Evolutionary conservation across 768 basidiomycete genomes (phyloP), one percentile per base, ranked within the genome.

Genomic region (Suillus hirtellus): DNA sequence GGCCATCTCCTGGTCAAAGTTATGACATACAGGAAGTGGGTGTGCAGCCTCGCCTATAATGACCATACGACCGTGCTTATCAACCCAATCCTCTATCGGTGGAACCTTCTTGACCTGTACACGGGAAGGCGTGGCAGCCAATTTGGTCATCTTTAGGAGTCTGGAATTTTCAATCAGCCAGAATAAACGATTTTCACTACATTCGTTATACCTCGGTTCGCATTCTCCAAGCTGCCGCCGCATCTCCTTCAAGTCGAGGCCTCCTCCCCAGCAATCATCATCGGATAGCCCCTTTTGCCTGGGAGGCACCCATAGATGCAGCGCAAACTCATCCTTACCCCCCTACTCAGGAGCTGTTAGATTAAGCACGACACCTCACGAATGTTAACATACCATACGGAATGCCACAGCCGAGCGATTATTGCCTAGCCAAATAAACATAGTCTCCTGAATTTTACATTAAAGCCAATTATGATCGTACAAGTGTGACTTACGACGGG

Each of bases 1-100:
- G 42, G 40, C 44, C 15, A 17, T 27, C 55, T 27, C 17, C 38
- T 42, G 27, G 46, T 11, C 11, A 60, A 21, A 21, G 31, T 49
- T 21, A 65, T 64, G 27, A 6, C 75, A 62, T 66, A 84, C 86
- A 69, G 84, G 74, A 42, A 84, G 72, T 15, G 86, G 83, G 71
- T 88, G 86, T 0, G 83, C 85, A 2, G 86, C 86, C 60, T 87
- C 85, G 56, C 86, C 88, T n/a, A 86, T 78, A 17, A 88, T 72
- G 17, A 84, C 79, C 24, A 84, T 72, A 58, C 79, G 76, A 9
- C 81, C 83, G 21, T 72, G 70, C 12, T 80, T 76, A 66, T 86
- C 84, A 7, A 83, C 81, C 73, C 84, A 80, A 54, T 75, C 79
- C 37, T 86, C 83, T 24, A 84, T 69, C 14, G 77, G 73, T 4